phyloP scores from a whole-genome alignment of 139 green algal species.

The Monoraphidium neglectum region DNA sequence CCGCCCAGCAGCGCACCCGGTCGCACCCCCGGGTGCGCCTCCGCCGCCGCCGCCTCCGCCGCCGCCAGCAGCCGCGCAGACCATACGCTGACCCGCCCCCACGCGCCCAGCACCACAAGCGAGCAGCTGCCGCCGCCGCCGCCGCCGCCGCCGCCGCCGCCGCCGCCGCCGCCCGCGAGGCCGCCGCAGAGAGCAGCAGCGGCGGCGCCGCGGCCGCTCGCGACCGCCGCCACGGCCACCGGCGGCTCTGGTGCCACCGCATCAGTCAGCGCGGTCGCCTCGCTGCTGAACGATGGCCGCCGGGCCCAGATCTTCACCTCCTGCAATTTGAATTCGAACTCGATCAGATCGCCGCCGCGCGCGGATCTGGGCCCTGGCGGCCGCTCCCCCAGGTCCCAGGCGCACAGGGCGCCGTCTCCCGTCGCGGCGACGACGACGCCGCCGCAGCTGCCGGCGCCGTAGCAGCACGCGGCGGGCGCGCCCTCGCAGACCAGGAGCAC shows the following conservation, averaged over 20 bases:
- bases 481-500: neutral
- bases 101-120: conserved; percentile 37
- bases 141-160: conserved; percentile 20
- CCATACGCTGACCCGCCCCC: conserved; percentile 42
- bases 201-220: neutral
- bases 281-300: conserved; percentile 47
- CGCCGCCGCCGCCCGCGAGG: neutral
- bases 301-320: neutral
- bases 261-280: conserved; percentile 39
- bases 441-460: conserved; percentile 7
- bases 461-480: neutral
- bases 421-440: conserved; percentile 30
- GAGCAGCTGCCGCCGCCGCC: conserved; percentile 30
- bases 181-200: neutral
- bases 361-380: neutral
- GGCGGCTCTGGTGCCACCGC: conserved; percentile 26
- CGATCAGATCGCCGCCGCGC: neutral
- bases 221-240: conserved; percentile 13
- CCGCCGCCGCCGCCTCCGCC: conserved; percentile 20
- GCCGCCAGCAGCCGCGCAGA: conserved; percentile 32
- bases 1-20: neutral
- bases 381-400: conserved; percentile 48
- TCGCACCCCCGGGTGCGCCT: conserved; percentile 46
- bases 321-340: neutral
- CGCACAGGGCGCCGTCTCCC: conserved; percentile 39